Conservation (phyloP, 2,329 filamentous ascomycete genomes). For the Alternaria panax region DNA sequence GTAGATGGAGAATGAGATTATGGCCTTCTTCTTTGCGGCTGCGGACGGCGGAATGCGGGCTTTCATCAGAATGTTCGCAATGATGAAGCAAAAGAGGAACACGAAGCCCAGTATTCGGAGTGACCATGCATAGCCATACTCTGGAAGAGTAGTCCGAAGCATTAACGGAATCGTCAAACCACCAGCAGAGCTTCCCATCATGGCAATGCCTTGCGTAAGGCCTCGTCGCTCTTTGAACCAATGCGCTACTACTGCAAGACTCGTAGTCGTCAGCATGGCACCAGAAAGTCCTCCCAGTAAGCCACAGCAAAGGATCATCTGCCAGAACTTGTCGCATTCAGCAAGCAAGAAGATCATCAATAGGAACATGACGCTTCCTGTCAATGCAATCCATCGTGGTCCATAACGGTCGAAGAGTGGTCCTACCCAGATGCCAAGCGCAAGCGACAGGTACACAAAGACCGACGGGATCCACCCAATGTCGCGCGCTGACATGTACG, state of each 20-base stretch:
- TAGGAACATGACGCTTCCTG: conserved; percentile 37
- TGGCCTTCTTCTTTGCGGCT: conserved; percentile 43
- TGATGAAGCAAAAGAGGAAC: conserved; percentile 40
- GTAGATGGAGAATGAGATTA: conserved; percentile 47
- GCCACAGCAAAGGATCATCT: conserved; percentile 52
- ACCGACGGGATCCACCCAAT: conserved; percentile 91
- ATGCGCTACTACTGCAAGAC: conserved; percentile 47
- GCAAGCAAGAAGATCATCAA: conserved; percentile 45
- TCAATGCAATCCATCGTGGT: conserved; percentile 44
- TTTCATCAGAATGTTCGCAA: conserved; percentile 46
- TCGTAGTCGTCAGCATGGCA: conserved; percentile 50
- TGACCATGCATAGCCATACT: conserved; percentile 49
- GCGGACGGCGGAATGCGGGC: conserved; percentile 43
- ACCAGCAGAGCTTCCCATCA: conserved; percentile 47
- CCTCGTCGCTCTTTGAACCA: conserved; percentile 51
- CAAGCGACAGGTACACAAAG: conserved; percentile 84
- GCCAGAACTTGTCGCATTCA: conserved; percentile 51
- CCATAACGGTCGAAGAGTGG: conserved; percentile 67
- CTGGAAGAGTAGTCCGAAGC: conserved; percentile 41
- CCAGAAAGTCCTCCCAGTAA: conserved; percentile 51
- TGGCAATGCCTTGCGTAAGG: conserved; percentile 50
- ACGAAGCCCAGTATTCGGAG: conserved; percentile 51
- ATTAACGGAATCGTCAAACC: conserved; percentile 49
- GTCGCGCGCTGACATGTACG: conserved; percentile 64
- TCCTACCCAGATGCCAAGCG: conserved; percentile 83